Conservation (phyloP, 805 yeast genomes). For the Cyberlindnera amylophila region DNA sequence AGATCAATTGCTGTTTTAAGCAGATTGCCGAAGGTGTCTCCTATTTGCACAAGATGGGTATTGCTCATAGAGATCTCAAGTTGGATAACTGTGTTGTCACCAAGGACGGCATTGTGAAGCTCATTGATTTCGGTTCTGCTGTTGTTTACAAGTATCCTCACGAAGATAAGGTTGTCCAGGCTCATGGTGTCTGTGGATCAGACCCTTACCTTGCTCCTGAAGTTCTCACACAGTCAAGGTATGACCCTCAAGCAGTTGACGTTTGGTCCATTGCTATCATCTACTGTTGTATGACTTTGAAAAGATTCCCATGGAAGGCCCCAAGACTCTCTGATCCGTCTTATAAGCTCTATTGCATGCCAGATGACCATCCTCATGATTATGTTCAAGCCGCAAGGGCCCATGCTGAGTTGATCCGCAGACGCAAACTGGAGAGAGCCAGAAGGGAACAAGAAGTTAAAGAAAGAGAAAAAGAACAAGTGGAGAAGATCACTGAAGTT, state of each 20-base stretch:
- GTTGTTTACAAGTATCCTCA: constrained; percentile 78
- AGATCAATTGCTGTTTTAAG: constrained; percentile 76
- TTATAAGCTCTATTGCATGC: constrained; percentile 58
- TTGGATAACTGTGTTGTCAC: constrained; percentile 82
- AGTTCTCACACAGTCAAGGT: constrained; percentile 45
- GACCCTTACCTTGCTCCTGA: constrained; percentile 89
- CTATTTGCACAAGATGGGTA: constrained; percentile 71
- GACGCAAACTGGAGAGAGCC: constrained; percentile 48
- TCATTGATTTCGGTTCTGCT: constrained; percentile 83
- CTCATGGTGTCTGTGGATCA: constrained; percentile 79
- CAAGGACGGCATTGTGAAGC: constrained; percentile 64
- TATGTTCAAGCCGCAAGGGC: constrained; percentile 67
- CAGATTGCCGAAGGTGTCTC: constrained; percentile 70
- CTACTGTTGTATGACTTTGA: constrained; percentile 81
- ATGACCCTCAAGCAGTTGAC: constrained; percentile 77
- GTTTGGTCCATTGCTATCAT: constrained; percentile 84
- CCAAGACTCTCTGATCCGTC: constrained; percentile 70
- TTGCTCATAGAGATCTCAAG: constrained; percentile 80
- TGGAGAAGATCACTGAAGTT: constrained; percentile 16
- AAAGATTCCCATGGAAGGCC: constrained; percentile 85
- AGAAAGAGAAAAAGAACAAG: constrained; percentile 1
- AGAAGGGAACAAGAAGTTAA: constrained; percentile 12
- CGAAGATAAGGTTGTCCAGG: constrained; percentile 52
- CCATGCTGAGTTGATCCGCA: constrained; percentile 60
- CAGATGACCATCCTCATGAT: constrained; percentile 75